phyloP scores from a whole-genome alignment of 1,284 basidiomycete species.

The Xanthoconium separans region DNA sequence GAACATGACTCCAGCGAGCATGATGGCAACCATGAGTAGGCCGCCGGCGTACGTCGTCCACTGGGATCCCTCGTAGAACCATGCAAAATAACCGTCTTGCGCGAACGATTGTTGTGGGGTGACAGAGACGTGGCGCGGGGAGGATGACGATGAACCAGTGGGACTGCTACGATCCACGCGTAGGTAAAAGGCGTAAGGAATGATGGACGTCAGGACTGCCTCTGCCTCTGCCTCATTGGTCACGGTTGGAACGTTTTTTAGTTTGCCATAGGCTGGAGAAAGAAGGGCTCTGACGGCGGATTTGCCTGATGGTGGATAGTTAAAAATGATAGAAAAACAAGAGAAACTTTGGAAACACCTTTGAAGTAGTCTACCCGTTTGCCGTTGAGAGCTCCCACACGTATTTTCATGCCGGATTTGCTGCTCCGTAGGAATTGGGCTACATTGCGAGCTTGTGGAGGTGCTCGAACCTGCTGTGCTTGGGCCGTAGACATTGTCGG shows the following conservation, averaged over 20 bases:
- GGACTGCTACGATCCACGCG: slow-evolving; percentile 80
- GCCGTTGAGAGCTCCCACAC: slow-evolving; percentile 89
- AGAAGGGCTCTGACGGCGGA: slow-evolving; percentile 89
- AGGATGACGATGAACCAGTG: slow-evolving; percentile 64
- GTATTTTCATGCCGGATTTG: slow-evolving; percentile 85
- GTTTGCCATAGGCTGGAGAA: slow-evolving; percentile 88
- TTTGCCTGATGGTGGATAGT: slow-evolving; percentile 60
- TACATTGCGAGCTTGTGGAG: slow-evolving; percentile 74
- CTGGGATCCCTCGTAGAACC: slow-evolving; percentile 96
- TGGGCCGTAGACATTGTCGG: slow-evolving; percentile 47
- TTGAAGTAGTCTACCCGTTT: slow-evolving; percentile 99
- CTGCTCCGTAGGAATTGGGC: slow-evolving; percentile 85
- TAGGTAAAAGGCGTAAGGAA: slow-evolving; percentile 88
- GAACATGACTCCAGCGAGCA: slow-evolving; percentile 99
- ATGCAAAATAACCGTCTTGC: slow-evolving; percentile 85
- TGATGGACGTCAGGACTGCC: slow-evolving; percentile 66
- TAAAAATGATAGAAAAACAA: neutral
- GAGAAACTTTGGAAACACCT: slow-evolving; percentile 42
- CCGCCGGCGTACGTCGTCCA: slow-evolving; percentile 94
- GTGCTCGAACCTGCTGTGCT: slow-evolving; percentile 68
- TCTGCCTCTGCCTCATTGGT: slow-evolving; percentile 78
- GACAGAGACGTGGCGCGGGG: slow-evolving; percentile 81
- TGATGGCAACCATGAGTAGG: slow-evolving; percentile 87
- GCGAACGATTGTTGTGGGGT: slow-evolving; percentile 81
- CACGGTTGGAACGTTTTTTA: slow-evolving; percentile 81